These are phyloP conservation scores for Didymella arachidicola DNA, from an alignment of 2,329 filamentous ascomycete species.

Conservation along the genomic window DNA sequence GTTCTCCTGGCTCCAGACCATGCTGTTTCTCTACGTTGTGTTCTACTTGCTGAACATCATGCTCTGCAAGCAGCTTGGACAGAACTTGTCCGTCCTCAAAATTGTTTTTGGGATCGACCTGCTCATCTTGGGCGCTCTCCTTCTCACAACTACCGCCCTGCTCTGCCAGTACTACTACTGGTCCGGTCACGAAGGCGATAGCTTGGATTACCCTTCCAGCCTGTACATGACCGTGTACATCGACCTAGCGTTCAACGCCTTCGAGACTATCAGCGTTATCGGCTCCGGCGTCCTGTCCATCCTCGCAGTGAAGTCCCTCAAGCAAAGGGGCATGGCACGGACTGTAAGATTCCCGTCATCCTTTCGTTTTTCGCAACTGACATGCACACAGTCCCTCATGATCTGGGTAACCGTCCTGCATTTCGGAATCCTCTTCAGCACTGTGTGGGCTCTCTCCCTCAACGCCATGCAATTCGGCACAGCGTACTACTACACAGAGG, in stretches of 20 bases:
- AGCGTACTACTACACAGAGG: neutral
- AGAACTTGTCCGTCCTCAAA: slow-evolving; percentile 21
- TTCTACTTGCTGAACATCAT: slow-evolving; percentile 36
- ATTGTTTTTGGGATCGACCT: slow-evolving; percentile 22
- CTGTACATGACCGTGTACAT: neutral
- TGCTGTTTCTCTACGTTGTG: slow-evolving; percentile 35
- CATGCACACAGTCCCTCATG: slow-evolving; percentile 7
- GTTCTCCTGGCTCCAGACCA: slow-evolving; percentile 32
- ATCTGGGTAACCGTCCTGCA: slow-evolving; percentile 7
- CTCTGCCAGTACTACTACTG: slow-evolving; percentile 18
- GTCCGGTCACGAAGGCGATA: neutral
- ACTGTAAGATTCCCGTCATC: slow-evolving; percentile 1
- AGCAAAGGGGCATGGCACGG: slow-evolving; percentile 3
- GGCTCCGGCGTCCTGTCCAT: slow-evolving; percentile 11
- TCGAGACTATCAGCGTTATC: slow-evolving; percentile 2
- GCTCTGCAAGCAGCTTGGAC: slow-evolving; percentile 32
- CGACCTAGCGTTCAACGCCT: neutral
- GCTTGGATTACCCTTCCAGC: neutral
- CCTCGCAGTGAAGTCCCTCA: slow-evolving; percentile 5
- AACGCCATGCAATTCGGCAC: neutral
- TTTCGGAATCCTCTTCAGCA: neutral
- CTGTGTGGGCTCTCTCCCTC: neutral
- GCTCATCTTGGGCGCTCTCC: slow-evolving; percentile 33
- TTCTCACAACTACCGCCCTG: slow-evolving; percentile 23
- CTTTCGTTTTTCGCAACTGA: neutral